Base-by-base conservation (phyloP, 345 rosid species). In the Brassica nigra region DNA sequence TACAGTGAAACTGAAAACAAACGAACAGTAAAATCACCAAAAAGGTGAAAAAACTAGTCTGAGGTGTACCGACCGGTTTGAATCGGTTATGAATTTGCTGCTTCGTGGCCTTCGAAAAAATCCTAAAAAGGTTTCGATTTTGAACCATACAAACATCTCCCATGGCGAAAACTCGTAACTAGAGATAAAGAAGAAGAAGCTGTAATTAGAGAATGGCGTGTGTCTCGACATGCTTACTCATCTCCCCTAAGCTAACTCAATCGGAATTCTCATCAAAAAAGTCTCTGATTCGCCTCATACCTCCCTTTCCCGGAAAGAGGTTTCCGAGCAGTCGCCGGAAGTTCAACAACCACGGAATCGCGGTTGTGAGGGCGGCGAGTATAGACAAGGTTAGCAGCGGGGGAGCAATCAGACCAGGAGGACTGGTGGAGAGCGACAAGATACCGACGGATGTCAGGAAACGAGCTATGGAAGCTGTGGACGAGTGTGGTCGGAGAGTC, bases 381-480 rank as follows among this genome's bases (percentile, higher is more conserved):
- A 29, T 83, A 52, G 93, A 90, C 80, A 76, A 77, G 71, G 44
- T 73, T 54, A 42, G 81, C 9, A 74, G 83, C 9, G 75, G 73
- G 27, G 27, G 27, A 3, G 89, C 78, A 80, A 81, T 87, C 73
- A 83, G 87, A 65, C 97, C 98, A 12, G 93, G 98, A 12, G 88
- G 89, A 47, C 72, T 82, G 20, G 89, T 90, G 68, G 99, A 95
- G 91, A 91, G 86, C 74, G 99, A 95, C 57, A 91, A 86, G 79
- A 70, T 95, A 55, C 91, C 95, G 2, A 70, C 89, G 0, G 98
- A 91, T 70, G 90, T 92, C 15, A 77, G 98, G 74, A 95, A 88
- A 69, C 89, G 93, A 62, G 82, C 98, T 4, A 91, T 93, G 95
- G 91, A 93, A 34, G 97, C 99, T 12, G 90, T 95, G 49, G 96